Conservation (phyloP, 768 basidiomycete species). For the Mycena vulgaris region DNA sequence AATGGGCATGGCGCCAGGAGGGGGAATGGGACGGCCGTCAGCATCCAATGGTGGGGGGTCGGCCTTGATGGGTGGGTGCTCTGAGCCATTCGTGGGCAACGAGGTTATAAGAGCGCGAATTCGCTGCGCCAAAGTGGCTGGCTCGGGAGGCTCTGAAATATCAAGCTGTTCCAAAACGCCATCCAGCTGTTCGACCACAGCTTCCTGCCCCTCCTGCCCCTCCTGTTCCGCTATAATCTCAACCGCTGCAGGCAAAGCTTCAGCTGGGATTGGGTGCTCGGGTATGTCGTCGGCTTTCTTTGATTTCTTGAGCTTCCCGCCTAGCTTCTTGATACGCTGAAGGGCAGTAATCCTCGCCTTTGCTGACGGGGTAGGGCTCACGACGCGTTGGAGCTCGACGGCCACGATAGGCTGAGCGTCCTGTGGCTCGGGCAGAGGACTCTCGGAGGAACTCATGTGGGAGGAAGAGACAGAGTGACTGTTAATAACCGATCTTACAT, state of each 20-base stretch:
- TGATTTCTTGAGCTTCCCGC: constrained; percentile 35
- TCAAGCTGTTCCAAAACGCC: constrained; percentile 14
- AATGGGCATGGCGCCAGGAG: constrained; percentile 51
- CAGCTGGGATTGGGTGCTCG: background rate
- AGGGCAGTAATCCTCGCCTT: constrained; percentile 36
- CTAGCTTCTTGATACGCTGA: constrained; percentile 37
- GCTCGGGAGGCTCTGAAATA: constrained; percentile 51
- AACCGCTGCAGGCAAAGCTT: background rate
- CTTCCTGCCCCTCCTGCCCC: background rate
- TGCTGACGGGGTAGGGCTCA: constrained; percentile 35
- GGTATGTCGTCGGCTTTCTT: constrained; percentile 27
- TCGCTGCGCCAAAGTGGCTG: constrained; percentile 62
- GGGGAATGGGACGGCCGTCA: constrained; percentile 48
- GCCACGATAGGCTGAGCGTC: background rate
- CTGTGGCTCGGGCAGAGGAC: background rate
- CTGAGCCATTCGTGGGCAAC: constrained; percentile 52
- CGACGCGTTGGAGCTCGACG: constrained; percentile 26
- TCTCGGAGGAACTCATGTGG: constrained; percentile 22
- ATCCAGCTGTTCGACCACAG: constrained; percentile 9
- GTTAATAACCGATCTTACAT: too few relatives aligned
- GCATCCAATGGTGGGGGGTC: constrained; percentile 35
- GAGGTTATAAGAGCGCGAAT: constrained; percentile 68
- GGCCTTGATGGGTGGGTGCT: constrained; percentile 34
- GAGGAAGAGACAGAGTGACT: background rate
- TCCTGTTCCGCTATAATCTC: constrained; percentile 6